These are phyloP conservation scores for Aspergillus bertholletiae DNA, from an alignment of 495 filamentous ascomycete genomes.

Conservation along the genomic window DNA sequence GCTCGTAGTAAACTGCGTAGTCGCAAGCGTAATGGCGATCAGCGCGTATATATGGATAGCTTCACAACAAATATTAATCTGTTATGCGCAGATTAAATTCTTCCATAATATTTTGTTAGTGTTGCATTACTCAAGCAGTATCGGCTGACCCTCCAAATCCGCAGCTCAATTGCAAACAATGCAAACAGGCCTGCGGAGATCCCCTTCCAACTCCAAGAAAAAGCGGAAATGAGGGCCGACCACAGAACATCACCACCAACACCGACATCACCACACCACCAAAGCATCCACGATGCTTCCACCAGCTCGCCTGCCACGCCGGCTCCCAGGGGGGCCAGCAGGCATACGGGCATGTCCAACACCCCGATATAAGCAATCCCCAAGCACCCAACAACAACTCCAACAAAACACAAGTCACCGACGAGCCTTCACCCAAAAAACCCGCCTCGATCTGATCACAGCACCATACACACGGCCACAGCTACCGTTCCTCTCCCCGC, in stretches of 20 bases:
- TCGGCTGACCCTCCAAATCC: too few relatives aligned
- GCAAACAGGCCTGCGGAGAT: slow-evolving; percentile 9
- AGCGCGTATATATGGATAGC: too few relatives aligned
- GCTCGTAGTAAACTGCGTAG: slow-evolving; percentile 3
- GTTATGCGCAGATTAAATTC: too few relatives aligned
- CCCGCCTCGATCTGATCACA: slow-evolving; percentile 47
- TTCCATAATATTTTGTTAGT: too few relatives aligned
- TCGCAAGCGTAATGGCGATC: too few relatives aligned
- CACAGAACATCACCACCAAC: background rate
- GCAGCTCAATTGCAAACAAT: slow-evolving; percentile 14
- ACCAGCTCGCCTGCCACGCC: slow-evolving; percentile 18
- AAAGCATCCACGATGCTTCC: slow-evolving; percentile 18
- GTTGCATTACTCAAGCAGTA: too few relatives aligned
- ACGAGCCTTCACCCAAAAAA: slow-evolving; percentile 48
- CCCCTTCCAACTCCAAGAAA: background rate
- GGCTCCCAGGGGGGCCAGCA: slow-evolving; percentile 28
- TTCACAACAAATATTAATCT: too few relatives aligned
- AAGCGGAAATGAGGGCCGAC: background rate
- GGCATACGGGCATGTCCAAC: too few relatives aligned
- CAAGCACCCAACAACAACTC: too few relatives aligned
- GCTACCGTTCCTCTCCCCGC: slow-evolving; percentile 68
- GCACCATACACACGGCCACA: slow-evolving; percentile 60
- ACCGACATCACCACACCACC: too few relatives aligned
- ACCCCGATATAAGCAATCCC: too few relatives aligned
- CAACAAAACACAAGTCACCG: too few relatives aligned